Evolutionary conservation across 352 stramenopile species (phyloP).

Genomic region (Phytophthora tubulina): DNA sequence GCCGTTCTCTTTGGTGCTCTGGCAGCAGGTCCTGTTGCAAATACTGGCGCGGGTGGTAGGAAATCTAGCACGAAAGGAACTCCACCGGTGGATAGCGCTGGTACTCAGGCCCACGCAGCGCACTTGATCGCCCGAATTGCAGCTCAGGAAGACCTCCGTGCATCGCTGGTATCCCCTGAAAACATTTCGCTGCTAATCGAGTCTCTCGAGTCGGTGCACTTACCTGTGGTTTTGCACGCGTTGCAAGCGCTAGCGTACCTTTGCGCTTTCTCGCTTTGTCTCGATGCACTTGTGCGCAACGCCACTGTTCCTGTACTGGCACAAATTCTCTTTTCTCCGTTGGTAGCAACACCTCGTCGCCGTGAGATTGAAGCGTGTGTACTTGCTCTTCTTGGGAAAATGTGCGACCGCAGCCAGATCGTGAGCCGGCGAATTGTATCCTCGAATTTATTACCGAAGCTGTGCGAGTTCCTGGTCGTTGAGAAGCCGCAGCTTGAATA

Average conservation of each 20-base stretch:
- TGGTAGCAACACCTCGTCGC: constrained; percentile 46
- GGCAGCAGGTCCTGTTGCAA: constrained; percentile 9
- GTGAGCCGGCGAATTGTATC: constrained; percentile 66
- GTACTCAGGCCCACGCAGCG: constrained; percentile 63
- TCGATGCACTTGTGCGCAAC: constrained; percentile 77
- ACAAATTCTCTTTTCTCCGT: constrained; percentile 71
- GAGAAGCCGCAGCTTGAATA: constrained; percentile 29
- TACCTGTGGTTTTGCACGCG: constrained; percentile 67
- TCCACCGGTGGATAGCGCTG: constrained; percentile 26
- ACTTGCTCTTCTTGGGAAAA: constrained; percentile 56
- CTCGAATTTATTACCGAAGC: constrained; percentile 68
- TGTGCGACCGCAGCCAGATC: constrained; percentile 59
- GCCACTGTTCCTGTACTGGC: constrained; percentile 77
- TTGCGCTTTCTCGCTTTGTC: constrained; percentile 66
- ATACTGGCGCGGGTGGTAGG: constrained; percentile 1
- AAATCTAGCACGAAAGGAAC: constrained; percentile 12
- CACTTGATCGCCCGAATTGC: constrained; percentile 68
- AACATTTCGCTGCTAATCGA: constrained; percentile 74
- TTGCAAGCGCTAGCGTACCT: constrained; percentile 69
- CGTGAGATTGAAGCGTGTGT: constrained; percentile 48
- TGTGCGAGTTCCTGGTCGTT: constrained; percentile 51
- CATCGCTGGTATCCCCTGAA: constrained; percentile 62
- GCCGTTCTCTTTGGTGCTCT: constrained; percentile 59
- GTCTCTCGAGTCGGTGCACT: constrained; percentile 76
- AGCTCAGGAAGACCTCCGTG: constrained; percentile 60